Evolutionary conservation across 768 basidiomycete species (phyloP), one percentile per base, ranked within the genome.

Genomic region (Exsudoporus frostii): DNA sequence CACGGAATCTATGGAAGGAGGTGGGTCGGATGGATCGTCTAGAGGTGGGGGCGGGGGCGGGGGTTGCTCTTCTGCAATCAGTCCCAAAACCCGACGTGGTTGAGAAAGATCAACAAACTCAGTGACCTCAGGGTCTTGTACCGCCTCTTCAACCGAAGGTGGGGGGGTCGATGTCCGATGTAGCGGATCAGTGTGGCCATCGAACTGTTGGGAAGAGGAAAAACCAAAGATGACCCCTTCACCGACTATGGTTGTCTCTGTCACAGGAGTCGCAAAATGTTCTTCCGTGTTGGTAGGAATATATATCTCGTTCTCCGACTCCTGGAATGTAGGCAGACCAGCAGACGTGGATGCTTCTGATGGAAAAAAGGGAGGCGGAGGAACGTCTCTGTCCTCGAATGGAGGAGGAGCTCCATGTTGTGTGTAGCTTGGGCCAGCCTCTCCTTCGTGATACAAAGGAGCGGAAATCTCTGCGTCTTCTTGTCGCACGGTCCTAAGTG

Each of bases 11-110:
- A 93, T 93, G 7, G 88, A 89, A 13, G 91, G 91, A 5, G 91
- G 91, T 20, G 90, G 91, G 66, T 93, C 91, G 2, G 84, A 85
- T 20, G 91, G 91, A 68, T 93, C 91, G 62, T 93, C 91, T 74
- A 92, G 79, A 32, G 85, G 83, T 17, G 86, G 86, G 0, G 90
- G 89, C 5, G 90, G 90, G 0, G 90, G 91, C 0, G 88, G 90
- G 1, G 78, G 83, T 74, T 71, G 58, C 62, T 69, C 50, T 44
- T 84, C 84, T 32, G 85, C 71, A 14, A 81, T 80, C 40, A 89
- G 63, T 38, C 77, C 80, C 40, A 90, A 68, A 3, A 78, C 79
- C 58, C 84, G 83, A 32, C 83, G 77, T 24, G 83, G 75, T 53
- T 80, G 79, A 50, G 73, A 74, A 38, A 85, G 73, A 50, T 80